Percentiles rank a stretch among this genome's conserved stretches.
Conservation (phyloP, 1,139 yeast genomes). For the Pichia sp. region DNA sequence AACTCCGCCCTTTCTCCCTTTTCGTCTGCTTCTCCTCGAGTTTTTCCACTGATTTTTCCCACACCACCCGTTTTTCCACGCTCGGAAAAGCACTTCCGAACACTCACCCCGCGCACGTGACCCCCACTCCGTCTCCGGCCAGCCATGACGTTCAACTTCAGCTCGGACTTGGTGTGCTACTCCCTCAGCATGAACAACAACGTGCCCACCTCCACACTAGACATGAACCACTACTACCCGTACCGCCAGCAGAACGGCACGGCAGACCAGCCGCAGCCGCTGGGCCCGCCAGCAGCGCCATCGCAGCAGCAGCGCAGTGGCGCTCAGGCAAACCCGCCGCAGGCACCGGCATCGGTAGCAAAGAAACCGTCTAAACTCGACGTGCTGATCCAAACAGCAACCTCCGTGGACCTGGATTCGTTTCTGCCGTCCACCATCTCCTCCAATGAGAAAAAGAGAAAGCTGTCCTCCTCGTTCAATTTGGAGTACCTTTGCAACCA, state of each 20-base stretch:
- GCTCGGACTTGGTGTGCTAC: slow-evolving; percentile 29
- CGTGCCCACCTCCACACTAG: slow-evolving; percentile 25
- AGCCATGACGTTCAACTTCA: slow-evolving; percentile 19
- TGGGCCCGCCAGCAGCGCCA: neutral
- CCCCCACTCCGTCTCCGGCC: neutral
- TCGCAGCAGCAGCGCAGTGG: too few relatives aligned
- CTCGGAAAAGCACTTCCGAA: neutral
- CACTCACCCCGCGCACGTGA: neutral
- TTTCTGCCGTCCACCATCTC: slow-evolving; percentile 1
- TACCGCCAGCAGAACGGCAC: slow-evolving; percentile 13
- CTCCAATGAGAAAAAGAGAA: slow-evolving; percentile 3
- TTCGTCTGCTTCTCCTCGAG: neutral
- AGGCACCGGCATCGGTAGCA: neutral
- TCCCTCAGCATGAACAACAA: slow-evolving; percentile 27
- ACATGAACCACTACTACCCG: slow-evolving; percentile 18
- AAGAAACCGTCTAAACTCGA: slow-evolving; percentile 26
- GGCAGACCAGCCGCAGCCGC: neutral
- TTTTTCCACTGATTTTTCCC: too few relatives aligned
- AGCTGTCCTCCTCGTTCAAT: slow-evolving; percentile 10
- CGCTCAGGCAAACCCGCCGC: too few relatives aligned
- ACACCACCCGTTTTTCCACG: too few relatives aligned
- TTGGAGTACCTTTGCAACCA: slow-evolving; percentile 16
- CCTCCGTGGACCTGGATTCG: slow-evolving; percentile 19
- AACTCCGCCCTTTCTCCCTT: neutral
- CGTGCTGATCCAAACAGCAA: slow-evolving; percentile 30